phyloP scores from a whole-genome alignment of 2,329 filamentous ascomycete species.

The Tolypocladium ovalisporum region DNA sequence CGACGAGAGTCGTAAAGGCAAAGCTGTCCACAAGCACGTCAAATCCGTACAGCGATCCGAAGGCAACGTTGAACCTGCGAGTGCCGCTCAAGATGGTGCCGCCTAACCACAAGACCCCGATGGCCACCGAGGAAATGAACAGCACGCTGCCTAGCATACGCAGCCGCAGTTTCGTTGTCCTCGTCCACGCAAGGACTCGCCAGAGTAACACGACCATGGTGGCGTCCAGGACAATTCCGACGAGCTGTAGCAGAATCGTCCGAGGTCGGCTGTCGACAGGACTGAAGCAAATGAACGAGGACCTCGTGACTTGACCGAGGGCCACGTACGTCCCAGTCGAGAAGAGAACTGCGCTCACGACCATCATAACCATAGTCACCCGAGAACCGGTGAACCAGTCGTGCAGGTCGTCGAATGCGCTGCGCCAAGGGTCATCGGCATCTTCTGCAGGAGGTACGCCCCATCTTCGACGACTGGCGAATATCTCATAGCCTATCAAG shows the following conservation, averaged over 20 bases:
- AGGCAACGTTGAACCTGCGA: slow-evolving; percentile 14
- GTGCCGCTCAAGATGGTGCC: slow-evolving; percentile 16
- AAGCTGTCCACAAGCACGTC: slow-evolving; percentile 38
- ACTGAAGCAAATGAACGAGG: slow-evolving; percentile 40
- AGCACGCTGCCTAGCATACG: slow-evolving; percentile 32
- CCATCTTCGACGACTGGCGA: slow-evolving; percentile 23
- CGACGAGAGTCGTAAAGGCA: slow-evolving; percentile 29
- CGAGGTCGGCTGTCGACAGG: slow-evolving; percentile 25
- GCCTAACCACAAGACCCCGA: slow-evolving; percentile 24
- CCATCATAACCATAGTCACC: slow-evolving; percentile 21
- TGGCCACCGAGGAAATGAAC: slow-evolving; percentile 25
- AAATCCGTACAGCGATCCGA: slow-evolving; percentile 35
- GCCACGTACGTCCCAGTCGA: slow-evolving; percentile 31
- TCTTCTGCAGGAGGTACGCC: slow-evolving; percentile 18
- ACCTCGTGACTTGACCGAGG: slow-evolving; percentile 25
- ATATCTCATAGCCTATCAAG: slow-evolving; percentile 32
- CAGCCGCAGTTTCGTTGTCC: slow-evolving; percentile 35
- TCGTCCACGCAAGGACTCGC: slow-evolving; percentile 40
- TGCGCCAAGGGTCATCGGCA: slow-evolving; percentile 37
- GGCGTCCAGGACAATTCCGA: slow-evolving; percentile 35
- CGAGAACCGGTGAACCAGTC: slow-evolving; percentile 34
- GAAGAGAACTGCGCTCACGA: slow-evolving; percentile 26
- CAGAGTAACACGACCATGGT: slow-evolving; percentile 35
- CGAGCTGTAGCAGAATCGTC: slow-evolving; percentile 29
- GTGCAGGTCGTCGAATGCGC: slow-evolving; percentile 33